Conservation (phyloP, 148 eudicot species). For the Camellia japonica region DNA sequence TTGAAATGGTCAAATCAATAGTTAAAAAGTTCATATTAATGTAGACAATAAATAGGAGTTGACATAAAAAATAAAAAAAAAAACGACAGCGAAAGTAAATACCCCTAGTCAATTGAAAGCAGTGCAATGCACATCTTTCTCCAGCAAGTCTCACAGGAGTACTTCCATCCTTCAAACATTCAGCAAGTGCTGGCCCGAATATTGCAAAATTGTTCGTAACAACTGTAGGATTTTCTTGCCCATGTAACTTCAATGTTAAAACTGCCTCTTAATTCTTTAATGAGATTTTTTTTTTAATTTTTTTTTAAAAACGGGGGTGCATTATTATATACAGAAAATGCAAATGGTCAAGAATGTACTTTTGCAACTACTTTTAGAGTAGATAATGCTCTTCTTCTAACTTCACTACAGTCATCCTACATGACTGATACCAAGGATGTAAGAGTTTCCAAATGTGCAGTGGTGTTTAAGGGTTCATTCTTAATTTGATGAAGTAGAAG, state of each 20-base stretch:
- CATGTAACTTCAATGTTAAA: conserved; percentile 3
- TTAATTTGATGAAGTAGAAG: conserved; percentile 58
- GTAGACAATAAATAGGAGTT: not conserved
- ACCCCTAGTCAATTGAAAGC: conserved; percentile 85
- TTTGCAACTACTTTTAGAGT: conserved; percentile 77
- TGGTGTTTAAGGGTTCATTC: conserved; percentile 50
- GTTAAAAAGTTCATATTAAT: not conserved
- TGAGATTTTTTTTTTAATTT: not conserved
- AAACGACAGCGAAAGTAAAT: conserved; percentile 14
- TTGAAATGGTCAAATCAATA: not conserved
- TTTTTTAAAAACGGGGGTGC: not conserved
- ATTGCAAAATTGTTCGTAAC: conserved; percentile 46
- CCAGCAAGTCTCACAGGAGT: conserved; percentile 91
- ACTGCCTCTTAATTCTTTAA: not conserved
- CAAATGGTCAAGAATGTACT: conserved; percentile 31
- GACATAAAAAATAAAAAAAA: not conserved
- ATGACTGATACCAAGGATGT: conserved; percentile 62
- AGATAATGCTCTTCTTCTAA: conserved; percentile 80
- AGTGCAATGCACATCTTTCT: conserved; percentile 90
- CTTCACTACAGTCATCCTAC: conserved; percentile 98
- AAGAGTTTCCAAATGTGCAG: conserved; percentile 49
- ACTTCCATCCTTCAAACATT: conserved; percentile 85
- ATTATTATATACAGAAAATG: not conserved
- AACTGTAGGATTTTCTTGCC: conserved; percentile 67
- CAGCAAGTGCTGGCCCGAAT: conserved; percentile 80